Base-by-base conservation (phyloP, 495 filamentous ascomycete genomes). In the Neurospora sp. region DNA sequence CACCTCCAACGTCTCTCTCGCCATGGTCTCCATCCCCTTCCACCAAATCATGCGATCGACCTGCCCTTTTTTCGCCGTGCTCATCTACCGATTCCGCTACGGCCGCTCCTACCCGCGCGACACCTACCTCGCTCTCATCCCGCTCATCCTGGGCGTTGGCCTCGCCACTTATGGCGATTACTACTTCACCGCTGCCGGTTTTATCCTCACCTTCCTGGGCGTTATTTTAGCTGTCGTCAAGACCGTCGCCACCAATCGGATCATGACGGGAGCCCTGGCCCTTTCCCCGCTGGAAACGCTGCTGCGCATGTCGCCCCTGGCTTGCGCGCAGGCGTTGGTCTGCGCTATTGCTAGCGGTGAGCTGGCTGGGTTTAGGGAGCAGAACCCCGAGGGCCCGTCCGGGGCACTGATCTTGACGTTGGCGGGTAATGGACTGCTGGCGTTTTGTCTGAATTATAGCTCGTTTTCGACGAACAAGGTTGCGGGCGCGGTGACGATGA, bases 41-140 rank as follows among this genome's bases (percentile, higher is more conserved):
- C 87, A 89, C 76, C 87, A 89, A 74, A 86, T 88, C 71, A 82
- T 89, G 76, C 86, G 87, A 40, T 86, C 88, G 27, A 88, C 85
- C 12, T 84, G 80, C 39, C 88, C 87, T 22, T 75, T 88, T 73
- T 85, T 87, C 75, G 86, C 86, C 35, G 85, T 88, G 74, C 73
- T 85, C 53, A 88, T 89, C 77, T 88, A 86, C 78, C 84, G 85
- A 41, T 37, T 86, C 65, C 80, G 80, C 41, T 88, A 84, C 76
- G 74, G 77, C 72, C 81, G 84, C 37, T 78, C 78, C 46, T 89
- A 89, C 74, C 80, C 82, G 31, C 80, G 69, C 46, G 76, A 80
- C 6, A 88, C 86, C 27, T 89, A 89, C 78, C 78, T 88, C 27
- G 86, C 88, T 7, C 82, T 89, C 10, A 78, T 89, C 71, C 88